These are phyloP conservation scores for Fusarium sarcochroum DNA, from an alignment of 2,329 filamentous ascomycete species.

Conservation along the genomic window DNA sequence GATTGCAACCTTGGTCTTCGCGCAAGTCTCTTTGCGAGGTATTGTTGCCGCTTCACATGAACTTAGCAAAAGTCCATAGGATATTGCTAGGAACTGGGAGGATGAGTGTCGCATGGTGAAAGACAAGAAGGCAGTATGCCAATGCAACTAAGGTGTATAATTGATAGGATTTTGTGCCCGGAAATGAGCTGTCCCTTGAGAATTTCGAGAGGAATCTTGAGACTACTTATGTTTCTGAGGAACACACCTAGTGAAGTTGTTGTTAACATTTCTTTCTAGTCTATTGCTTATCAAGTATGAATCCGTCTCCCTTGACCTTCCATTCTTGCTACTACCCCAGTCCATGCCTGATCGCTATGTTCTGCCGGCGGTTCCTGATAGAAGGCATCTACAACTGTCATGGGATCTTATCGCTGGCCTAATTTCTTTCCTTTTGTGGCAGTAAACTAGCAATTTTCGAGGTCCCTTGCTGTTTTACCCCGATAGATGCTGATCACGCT, in stretches of 20 bases:
- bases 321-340: neutral
- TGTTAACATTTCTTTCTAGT: neutral
- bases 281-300: neutral
- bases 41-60: slow-evolving; percentile 28
- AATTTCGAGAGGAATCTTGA: neutral
- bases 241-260: neutral
- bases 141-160: neutral
- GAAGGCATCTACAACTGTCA: neutral
- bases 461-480: neutral
- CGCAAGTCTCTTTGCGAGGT: slow-evolving; percentile 39
- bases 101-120: slow-evolving; percentile 11
- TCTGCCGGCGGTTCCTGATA: neutral
- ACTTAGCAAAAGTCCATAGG: slow-evolving; percentile 10
- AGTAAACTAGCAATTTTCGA: slow-evolving; percentile 21
- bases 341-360: neutral
- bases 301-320: neutral
- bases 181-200: neutral
- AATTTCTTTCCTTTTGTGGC: slow-evolving; percentile 16
- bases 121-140: neutral
- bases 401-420: slow-evolving; percentile 1
- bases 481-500: neutral
- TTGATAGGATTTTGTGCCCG: neutral
- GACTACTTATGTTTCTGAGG: neutral
- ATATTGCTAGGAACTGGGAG: slow-evolving; percentile 21
- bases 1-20: slow-evolving; percentile 50